phyloP scores from a whole-genome alignment of 2,329 filamentous ascomycete species.

The Endoconidiophora laricicola region DNA sequence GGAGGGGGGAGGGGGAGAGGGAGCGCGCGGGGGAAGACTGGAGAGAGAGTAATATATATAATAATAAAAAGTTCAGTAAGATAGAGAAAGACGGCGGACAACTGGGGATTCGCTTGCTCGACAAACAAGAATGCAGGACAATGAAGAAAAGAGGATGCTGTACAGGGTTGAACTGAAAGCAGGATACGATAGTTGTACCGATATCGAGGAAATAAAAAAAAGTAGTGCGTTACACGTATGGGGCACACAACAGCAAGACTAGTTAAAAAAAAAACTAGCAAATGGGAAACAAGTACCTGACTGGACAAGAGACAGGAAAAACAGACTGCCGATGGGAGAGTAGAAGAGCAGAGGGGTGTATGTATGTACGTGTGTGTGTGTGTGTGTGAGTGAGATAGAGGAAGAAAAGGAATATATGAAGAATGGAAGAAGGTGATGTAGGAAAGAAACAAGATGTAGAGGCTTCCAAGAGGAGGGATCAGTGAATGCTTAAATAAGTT shows the following conservation, averaged over 20 bases:
- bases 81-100: too few species aligned
- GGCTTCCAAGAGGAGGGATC: too few species aligned
- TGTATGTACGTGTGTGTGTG: too few species aligned
- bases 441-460: background rate
- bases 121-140: background rate
- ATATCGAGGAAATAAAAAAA: background rate
- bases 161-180: background rate
- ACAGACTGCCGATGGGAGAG: background rate
- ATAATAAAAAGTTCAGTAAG: too few species aligned
- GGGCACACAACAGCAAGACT: background rate
- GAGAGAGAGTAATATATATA: background rate
- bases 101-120: too few species aligned
- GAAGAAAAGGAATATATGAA: conserved; percentile 2
- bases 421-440: background rate
- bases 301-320: background rate
- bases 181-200: background rate
- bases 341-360: background rate
- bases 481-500: too few species aligned
- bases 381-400: background rate
- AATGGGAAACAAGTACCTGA: background rate
- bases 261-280: background rate
- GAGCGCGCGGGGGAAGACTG: background rate
- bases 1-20: background rate
- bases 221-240: too few species aligned
- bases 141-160: background rate